Conservation (phyloP, 768 basidiomycete genomes). For the Mycena leptocephala region DNA sequence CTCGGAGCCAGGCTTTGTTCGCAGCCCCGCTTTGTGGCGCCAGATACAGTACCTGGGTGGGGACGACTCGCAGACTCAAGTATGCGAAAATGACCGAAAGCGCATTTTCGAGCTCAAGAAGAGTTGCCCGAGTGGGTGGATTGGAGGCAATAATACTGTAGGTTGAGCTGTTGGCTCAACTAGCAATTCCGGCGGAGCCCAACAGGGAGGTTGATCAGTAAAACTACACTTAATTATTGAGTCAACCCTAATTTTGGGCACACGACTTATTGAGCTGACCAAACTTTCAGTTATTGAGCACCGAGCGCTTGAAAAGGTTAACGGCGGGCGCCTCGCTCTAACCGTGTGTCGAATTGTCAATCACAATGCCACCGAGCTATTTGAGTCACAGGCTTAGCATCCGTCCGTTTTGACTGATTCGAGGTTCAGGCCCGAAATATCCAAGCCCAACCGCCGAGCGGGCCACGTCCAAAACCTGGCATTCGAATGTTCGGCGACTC, state of each 20-base stretch:
- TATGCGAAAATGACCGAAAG: too few relatives aligned
- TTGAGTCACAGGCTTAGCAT: not conserved
- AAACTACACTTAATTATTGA: not conserved
- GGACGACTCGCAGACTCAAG: not conserved
- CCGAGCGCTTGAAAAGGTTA: not conserved
- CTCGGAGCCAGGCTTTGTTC: not conserved
- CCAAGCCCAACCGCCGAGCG: not conserved
- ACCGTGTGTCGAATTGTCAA: not conserved
- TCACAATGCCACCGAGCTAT: not conserved
- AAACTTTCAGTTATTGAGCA: not conserved
- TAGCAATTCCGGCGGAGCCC: too few relatives aligned
- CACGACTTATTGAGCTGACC: not conserved
- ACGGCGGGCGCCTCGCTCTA: not conserved
- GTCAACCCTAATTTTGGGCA: not conserved
- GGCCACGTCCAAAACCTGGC: not conserved
- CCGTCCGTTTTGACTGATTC: not conserved
- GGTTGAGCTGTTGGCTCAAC: too few relatives aligned
- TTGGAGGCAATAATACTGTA: too few relatives aligned
- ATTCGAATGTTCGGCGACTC: not conserved
- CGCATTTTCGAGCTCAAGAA: too few relatives aligned
- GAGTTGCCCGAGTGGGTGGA: too few relatives aligned
- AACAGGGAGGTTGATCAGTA: too few relatives aligned
- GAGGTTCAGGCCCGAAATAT: not conserved
- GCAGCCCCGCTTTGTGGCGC: not conserved
- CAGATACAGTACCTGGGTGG: not conserved